phyloP scores from a whole-genome alignment of 2,329 filamentous ascomycete genomes.

The Stagonosporopsis cucurbitacearum region DNA sequence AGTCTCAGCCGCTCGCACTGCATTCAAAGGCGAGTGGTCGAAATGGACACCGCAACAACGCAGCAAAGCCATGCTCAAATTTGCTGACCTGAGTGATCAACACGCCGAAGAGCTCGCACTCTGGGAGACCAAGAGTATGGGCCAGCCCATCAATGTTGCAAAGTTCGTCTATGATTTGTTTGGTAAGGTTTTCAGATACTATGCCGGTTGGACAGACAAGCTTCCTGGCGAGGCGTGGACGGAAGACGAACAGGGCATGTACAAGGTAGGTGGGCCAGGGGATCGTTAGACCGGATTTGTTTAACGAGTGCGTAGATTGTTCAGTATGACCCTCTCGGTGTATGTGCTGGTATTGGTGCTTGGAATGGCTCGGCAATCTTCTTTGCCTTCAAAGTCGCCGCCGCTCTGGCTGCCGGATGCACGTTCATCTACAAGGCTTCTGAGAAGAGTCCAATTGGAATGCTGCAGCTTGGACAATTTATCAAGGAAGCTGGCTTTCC shows the following conservation, averaged over 20 bases:
- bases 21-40: conserved; percentile 33
- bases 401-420: conserved; percentile 45
- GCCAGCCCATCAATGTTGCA: conserved; percentile 18
- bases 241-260: conserved; percentile 13
- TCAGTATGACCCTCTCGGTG: conserved; percentile 37
- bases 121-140: conserved; percentile 28
- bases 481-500: conserved; percentile 47
- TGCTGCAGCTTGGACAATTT: conserved; percentile 32
- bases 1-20: conserved; percentile 32
- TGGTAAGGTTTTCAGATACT: conserved; percentile 26
- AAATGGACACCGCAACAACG: conserved; percentile 30
- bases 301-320: conserved; percentile 12
- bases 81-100: conserved; percentile 35
- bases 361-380: conserved; percentile 34
- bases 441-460: conserved; percentile 36
- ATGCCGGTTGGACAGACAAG: conserved; percentile 34
- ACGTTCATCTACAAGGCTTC: conserved; percentile 40
- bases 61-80: conserved; percentile 30
- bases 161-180: conserved; percentile 17
- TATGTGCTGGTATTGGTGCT: conserved; percentile 41
- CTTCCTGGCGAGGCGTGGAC: conserved; percentile 23
- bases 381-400: conserved; percentile 37
- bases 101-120: conserved; percentile 17
- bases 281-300: too few relatives aligned
- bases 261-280: conserved; percentile 1